These are phyloP conservation scores for Carpinus viminea DNA, from an alignment of 306 rosid genomes.

Conservation along the genomic window DNA sequence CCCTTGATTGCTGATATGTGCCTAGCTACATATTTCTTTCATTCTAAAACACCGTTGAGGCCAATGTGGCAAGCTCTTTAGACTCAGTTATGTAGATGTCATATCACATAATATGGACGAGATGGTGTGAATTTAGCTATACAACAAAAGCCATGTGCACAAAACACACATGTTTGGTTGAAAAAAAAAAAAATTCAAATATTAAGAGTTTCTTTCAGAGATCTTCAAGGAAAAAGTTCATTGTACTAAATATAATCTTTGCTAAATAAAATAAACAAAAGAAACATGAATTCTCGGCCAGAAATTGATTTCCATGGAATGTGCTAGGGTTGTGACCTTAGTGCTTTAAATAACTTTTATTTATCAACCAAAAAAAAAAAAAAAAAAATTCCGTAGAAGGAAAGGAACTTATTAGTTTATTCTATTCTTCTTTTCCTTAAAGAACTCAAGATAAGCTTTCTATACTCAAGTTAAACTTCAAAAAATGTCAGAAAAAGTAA, in stretches of 20 bases:
- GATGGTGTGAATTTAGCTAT: background rate
- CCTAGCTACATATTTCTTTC: background rate
- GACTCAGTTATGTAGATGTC: background rate
- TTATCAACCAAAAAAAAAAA: no score
- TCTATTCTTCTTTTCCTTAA: background rate
- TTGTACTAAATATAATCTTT: no score
- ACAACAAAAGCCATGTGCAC: background rate
- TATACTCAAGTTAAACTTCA: background rate
- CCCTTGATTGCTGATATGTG: background rate
- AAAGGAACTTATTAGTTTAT: background rate
- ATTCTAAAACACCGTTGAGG: background rate
- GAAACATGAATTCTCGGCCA: background rate
- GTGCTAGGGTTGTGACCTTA: background rate
- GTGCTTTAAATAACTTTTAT: no score
- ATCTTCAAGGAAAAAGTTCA: background rate
- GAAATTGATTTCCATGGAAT: background rate
- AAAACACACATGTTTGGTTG: background rate
- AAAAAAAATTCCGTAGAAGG: no score
- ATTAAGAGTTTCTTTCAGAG: background rate
- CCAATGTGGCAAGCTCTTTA: background rate
- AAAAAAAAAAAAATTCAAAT: background rate
- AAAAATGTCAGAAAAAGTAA: background rate
- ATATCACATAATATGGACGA: background rate
- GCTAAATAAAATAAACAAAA: no score
- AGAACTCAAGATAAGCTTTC: background rate